Base-by-base conservation (phyloP, 108 stramenopile genomes). In the Pseudonitzschia pungens region DNA sequence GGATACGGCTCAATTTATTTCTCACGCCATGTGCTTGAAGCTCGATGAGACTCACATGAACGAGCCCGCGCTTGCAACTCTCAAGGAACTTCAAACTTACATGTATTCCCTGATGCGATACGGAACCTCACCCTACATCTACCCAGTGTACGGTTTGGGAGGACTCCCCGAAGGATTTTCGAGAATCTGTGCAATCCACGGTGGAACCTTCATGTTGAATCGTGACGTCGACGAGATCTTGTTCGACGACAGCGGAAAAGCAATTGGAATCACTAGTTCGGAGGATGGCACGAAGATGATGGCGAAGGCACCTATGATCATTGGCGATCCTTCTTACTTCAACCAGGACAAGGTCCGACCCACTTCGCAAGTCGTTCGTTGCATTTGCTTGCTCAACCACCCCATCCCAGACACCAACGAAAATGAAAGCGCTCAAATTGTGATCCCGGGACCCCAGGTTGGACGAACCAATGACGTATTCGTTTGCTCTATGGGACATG, bases 131-230 rank as follows among this genome's bases (percentile, higher is more conserved):
- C 99, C 99, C 15, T 99, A 98, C 90, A 96, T 99, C 71, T 99
- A 99, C 85, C 99, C 99, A 42, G 79, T 97, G 57, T 99, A 98
- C 74, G 99, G 99, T 55, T 88, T 99, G 60, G 97, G 97, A 28
- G 96, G 97, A 24, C 88, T 99, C 45, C 99, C 99, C 18, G 99
- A 99, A 83, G 97, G 97, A 53, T 99, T 99, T 78, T 97, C 96
- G 57, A 95, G 99, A 45, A 90, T 99, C 54, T 98, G 97, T 76
- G 99, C 99, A 32, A 95, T 99, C 72, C 95, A 98, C 74, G 99
- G 98, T 40, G 98, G 98, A 75, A 98, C 98, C 55, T 98, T 99
- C 83, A 99, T 99, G 98, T 91, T 99, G 52, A 96, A 98, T 77
- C 93, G 90, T 54, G 96, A 97, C 70, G 90, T 99, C 50, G 96